Base-by-base conservation (phyloP, 495 filamentous ascomycete species). In the Xanthoparmelia taractica region DNA sequence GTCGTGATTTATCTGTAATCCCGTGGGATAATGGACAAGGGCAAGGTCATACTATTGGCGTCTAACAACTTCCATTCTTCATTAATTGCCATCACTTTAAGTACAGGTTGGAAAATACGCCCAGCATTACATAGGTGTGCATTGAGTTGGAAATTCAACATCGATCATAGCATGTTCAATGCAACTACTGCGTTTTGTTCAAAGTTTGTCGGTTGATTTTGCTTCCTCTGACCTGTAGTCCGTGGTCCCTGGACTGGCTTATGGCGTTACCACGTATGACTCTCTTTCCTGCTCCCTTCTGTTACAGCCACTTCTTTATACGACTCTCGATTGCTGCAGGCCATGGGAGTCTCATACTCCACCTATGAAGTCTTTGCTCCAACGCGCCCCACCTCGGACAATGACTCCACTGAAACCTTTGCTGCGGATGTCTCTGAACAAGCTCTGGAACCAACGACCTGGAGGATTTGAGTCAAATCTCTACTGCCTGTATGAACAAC, bases 311-410 rank as follows among this genome's bases (percentile, higher is more conserved):
- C 23, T 48, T 10, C 2, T 48, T n/a, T 13, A 6, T 48, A 27
- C 23, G 8, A 11, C 23, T 48, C 23, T 48, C 45, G n/a, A 25
- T 25, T 25, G 23, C 10, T 34, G 11, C 34, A 34, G 29, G 10
- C 41, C 17, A 50, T 50, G 58, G 29, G 17, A 27, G 41, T 60
- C 41, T 23, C 58, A 23, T 3, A 20, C 7, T 34, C 54, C 18
- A 20, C 8, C 29, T 38, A n/a, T 4, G 23, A 43, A 33, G 10
- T n/a, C 8, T 37, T 25, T 1, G n/a, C 12, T 36, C 17, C 45
- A 15, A 29, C 73, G 50, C n/a, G n/a, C 82, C 84, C 1, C 78
- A 0, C 86, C 63, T 77, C 85, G 1, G 67, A 70, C 8, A 72
- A 79, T 58, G 69, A 86, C n/a, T 73, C 40, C 77, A 23, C 34